Evolutionary conservation across 176 grass and related monocot species (phyloP).

Genomic region (Ampelocalamus luodianensis): DNA sequence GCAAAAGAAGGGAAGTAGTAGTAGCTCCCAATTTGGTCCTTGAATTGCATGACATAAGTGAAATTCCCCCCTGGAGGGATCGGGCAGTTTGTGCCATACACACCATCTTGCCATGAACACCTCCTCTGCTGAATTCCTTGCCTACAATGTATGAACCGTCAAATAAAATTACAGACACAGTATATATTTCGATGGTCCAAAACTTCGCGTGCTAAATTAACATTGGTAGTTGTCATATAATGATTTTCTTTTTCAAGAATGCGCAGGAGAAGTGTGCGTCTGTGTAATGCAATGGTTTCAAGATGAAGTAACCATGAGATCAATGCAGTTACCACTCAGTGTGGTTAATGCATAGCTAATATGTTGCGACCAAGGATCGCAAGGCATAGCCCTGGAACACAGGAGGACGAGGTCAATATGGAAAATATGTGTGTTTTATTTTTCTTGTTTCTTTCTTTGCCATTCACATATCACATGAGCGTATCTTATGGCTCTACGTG

Average conservation of each 20-base stretch:
- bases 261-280: background rate
- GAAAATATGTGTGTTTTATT: background rate
- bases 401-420: background rate
- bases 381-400: background rate
- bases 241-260: background rate
- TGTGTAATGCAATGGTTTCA: background rate
- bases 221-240: background rate
- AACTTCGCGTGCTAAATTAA: background rate
- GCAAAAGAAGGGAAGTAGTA: constrained; percentile 93
- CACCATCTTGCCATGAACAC: constrained; percentile 94
- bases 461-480: background rate
- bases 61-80: constrained; percentile 86
- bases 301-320: constrained; percentile 13
- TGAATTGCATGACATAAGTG: constrained; percentile 87
- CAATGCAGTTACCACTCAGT: background rate
- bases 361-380: background rate
- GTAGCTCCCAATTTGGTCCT: constrained; percentile 95
- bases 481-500: background rate
- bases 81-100: constrained; percentile 86
- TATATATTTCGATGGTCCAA: background rate
- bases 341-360: background rate
- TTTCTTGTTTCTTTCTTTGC: background rate
- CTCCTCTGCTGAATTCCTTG: constrained; percentile 90
- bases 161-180: background rate
- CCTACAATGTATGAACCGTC: constrained; percentile 35